Evolutionary conservation across 768 basidiomycete species (phyloP), one percentile per base, ranked within the genome.

Genomic region (Solioccasus polychromus): DNA sequence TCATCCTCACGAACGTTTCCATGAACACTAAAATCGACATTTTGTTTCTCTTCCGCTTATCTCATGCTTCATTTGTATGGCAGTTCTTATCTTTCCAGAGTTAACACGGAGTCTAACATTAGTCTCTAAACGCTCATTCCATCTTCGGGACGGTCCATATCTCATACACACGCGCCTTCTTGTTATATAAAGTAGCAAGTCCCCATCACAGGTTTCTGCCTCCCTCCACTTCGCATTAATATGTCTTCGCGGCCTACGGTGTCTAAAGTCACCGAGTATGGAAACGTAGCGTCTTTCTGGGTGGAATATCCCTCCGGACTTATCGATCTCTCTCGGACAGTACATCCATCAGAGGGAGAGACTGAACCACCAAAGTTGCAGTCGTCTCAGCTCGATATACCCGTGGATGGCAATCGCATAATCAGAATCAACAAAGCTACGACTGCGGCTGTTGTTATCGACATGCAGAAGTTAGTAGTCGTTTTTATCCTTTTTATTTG

Each of bases 381-480:
- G 45, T 34, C 67, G 48, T 35, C 54, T 37, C 80, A 83, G 50
- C 58, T 73, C 10, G 82, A 86, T 28, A 70, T 86, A 28, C 61
- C 69, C 4, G 81, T 80, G 4, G 70, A 79, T 47, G 74, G 76
- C 15, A 71, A 72, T 18, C 71, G 80, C 19, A 68, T 63, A 17
- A 62, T 84, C 37, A 69, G 82, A 39, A 64, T 83, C 22, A 69
- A 77, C 53, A 72, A 69, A 26, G 63, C 71, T 24, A 62, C 68
- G 38, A 76, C 72, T 15, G 83, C 82, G 9, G 62, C 79, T 43
- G 76, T 84, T n/a, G 70, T 85, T 17, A 73, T 85, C 40, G 84
- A 85, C 55, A 85, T 86, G 85, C 84, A 85, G 60, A 86, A 85
- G 83, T 83, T 55, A 48, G 71, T 51, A n/a, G 15, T 29, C 26